Evolutionary conservation across 2,329 filamentous ascomycete species (phyloP).

Genomic region (Sporothrix humicola): DNA sequence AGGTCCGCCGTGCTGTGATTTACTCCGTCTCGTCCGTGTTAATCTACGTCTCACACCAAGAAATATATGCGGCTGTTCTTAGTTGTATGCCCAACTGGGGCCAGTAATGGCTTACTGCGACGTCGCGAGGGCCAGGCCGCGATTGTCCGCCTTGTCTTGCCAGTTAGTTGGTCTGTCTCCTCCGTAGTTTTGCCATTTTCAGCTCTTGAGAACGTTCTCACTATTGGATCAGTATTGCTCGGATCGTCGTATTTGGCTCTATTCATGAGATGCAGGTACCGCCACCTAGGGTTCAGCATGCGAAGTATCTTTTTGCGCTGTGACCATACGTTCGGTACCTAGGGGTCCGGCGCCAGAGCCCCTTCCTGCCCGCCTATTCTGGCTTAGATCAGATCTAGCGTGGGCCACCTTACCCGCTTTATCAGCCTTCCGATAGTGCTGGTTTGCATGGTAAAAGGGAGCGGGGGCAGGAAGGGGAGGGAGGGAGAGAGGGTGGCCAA

Average conservation of each 20-base stretch:
- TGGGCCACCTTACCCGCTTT: conserved; percentile 31
- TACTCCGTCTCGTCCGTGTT: not conserved
- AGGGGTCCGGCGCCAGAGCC: not conserved
- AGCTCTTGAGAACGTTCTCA: not conserved
- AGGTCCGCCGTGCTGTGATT: conserved; percentile 13
- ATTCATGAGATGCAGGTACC: conserved; percentile 22
- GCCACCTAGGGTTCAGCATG: not conserved
- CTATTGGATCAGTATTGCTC: not conserved
- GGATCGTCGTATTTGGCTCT: conserved; percentile 6
- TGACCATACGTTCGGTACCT: conserved; percentile 3
- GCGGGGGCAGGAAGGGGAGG: conserved; percentile 7
- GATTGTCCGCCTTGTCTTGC: not conserved
- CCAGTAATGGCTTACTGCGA: not conserved
- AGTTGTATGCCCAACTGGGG: not conserved
- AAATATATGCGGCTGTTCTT: conserved; percentile 3
- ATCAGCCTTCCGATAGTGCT: conserved; percentile 33
- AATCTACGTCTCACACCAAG: conserved; percentile 14
- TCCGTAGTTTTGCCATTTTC: not conserved
- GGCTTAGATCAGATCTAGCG: conserved; percentile 20
- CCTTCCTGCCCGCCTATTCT: not conserved
- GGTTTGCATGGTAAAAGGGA: conserved; percentile 26
- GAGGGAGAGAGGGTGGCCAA: conserved; percentile 17
- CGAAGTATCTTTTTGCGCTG: conserved; percentile 7
- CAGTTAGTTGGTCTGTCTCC: not conserved
- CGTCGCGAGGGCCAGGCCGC: conserved; percentile 13